A percentile compares a stretch with the other conserved stretches of the same genome.
Evolutionary conservation across 2,329 filamentous ascomycete species (phyloP).

Genomic region (Gnomoniopsis sp.): DNA sequence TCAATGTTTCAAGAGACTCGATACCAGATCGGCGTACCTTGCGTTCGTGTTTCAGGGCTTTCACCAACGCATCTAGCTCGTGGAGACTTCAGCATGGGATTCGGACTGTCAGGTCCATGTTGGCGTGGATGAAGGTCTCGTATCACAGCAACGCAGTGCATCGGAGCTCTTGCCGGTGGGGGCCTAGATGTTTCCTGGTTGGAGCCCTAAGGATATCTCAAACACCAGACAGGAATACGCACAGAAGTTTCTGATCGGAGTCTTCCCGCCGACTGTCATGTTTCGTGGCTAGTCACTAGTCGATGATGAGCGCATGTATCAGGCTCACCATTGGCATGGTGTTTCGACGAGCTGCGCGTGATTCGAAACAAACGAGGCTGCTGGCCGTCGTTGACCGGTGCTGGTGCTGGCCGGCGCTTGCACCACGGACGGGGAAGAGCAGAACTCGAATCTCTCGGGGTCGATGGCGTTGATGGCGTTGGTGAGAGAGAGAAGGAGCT

Average conservation of each 20-base stretch:
- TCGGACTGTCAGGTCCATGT: background rate
- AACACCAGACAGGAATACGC: slow-evolving; percentile 13
- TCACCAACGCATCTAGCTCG: background rate
- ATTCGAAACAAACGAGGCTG: slow-evolving; percentile 6
- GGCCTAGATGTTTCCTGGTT: slow-evolving; percentile 9
- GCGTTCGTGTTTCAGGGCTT: slow-evolving; percentile 16
- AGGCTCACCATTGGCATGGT: slow-evolving; percentile 14
- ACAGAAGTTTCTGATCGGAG: slow-evolving; percentile 9
- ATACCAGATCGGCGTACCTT: slow-evolving; percentile 13
- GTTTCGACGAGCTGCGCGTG: slow-evolving; percentile 8
- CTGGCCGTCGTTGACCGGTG: slow-evolving; percentile 1
- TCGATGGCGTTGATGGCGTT: background rate
- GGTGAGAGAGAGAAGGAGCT: too few species aligned
- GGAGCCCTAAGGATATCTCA: slow-evolving; percentile 1
- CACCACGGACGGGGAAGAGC: background rate
- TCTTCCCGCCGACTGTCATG: slow-evolving; percentile 7
- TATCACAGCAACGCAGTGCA: slow-evolving; percentile 3
- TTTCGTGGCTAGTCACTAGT: slow-evolving; percentile 4
- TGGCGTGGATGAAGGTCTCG: background rate
- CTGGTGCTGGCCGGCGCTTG: slow-evolving; percentile 5
- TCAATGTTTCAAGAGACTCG: slow-evolving; percentile 16
- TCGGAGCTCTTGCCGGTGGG: background rate
- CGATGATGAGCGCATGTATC: slow-evolving; percentile 9
- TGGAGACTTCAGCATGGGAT: background rate
- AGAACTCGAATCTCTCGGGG: background rate